Conservation (phyloP, 768 basidiomycete genomes). For the Tylopilus subfusipes region DNA sequence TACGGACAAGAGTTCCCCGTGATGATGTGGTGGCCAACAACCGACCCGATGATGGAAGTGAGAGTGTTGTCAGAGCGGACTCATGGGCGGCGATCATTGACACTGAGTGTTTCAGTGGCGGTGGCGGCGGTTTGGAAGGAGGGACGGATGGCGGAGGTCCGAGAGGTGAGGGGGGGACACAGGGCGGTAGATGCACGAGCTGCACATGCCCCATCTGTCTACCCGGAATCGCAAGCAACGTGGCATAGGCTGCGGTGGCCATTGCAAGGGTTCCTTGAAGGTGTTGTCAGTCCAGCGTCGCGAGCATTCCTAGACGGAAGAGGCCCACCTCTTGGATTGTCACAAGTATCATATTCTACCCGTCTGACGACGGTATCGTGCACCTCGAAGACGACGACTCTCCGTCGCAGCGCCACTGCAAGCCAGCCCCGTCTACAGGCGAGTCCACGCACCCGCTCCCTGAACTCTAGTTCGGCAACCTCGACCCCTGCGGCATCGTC, state of each 20-base stretch:
- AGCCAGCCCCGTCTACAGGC: slow-evolving; percentile 83
- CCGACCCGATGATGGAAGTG: slow-evolving; percentile 73
- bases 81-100: slow-evolving; percentile 84
- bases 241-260: slow-evolving; percentile 73
- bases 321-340: slow-evolving; percentile 73
- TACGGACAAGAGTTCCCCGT: slow-evolving; percentile 79
- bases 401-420: slow-evolving; percentile 71
- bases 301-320: slow-evolving; percentile 2
- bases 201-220: slow-evolving; percentile 87
- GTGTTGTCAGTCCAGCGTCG: slow-evolving; percentile 1
- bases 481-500: slow-evolving; percentile 74
- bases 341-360: slow-evolving; percentile 82
- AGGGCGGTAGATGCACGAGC: slow-evolving; percentile 79
- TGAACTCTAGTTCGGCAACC: slow-evolving; percentile 86
- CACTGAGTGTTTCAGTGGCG: slow-evolving; percentile 59
- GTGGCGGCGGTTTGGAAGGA: slow-evolving; percentile 53
- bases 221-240: slow-evolving; percentile 82
- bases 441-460: slow-evolving; percentile 76
- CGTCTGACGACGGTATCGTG: slow-evolving; percentile 58
- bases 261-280: slow-evolving; percentile 70
- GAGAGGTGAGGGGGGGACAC: slow-evolving; percentile 53
- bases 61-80: slow-evolving; percentile 72
- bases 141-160: slow-evolving; percentile 54
- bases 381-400: slow-evolving; percentile 77
- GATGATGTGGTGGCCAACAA: slow-evolving; percentile 81